Base-by-base conservation (phyloP, 805 yeast species). In the Saturnispora galanensis region DNA sequence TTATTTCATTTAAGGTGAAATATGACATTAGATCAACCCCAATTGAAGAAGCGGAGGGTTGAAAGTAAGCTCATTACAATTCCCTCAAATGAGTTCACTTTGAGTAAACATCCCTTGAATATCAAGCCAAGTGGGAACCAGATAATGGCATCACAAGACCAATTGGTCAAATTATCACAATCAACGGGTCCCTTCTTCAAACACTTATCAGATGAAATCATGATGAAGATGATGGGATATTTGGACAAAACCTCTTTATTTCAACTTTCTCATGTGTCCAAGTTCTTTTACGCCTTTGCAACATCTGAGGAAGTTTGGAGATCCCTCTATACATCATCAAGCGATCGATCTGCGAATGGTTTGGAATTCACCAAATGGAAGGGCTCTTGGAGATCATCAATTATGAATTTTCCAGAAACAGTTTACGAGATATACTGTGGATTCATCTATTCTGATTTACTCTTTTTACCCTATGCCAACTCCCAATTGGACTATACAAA, bases 301-400 rank as follows among this genome's bases (percentile, higher is more conserved):
- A 79, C 77, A 56, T 82, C 78, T 55, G 96, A 87, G 51, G 95
- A 87, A 41, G 52, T 83, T 18, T 88, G 96, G 96, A 82, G 81
- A 54, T 71, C 68, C 45, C 46, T 80, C 38, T 78, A 79, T 55
- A 63, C 71, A 31, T 46, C 52, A 12, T 46, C 50, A 21, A 48
- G 52, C 18, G 31, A 39, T 21, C 16, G 54, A 10, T 8, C 3
- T 13, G 13, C n/a, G 12, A 12, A 15, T 2, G 35, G 34, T 40
- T 50, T 26, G 40, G 49, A 10, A 35, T 58, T 36, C 51, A 50
- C 49, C 2, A 51, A 52, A 31, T 87, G 96, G 96, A 58, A 55
- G 29, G 96, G 96, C 1, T 74, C 87, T 2, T 88, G 96, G 96
- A 71, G 89, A 52, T 65, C 73, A 33, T 78, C 90, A 3, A 65